phyloP scores from a whole-genome alignment of 495 filamentous ascomycete genomes.

The Copromyces sp. region DNA sequence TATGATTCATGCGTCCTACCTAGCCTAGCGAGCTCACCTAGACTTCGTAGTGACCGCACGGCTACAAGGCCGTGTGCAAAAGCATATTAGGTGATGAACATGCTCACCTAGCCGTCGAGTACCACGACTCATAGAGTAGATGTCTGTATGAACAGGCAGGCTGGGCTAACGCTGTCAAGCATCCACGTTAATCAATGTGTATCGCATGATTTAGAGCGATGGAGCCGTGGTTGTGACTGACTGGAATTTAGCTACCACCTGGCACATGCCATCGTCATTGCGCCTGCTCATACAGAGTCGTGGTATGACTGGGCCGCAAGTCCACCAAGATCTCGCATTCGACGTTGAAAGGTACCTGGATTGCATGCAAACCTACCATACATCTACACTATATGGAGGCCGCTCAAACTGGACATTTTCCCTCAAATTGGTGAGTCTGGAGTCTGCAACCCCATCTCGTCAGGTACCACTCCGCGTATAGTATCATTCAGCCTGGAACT shows the following conservation, averaged over 20 bases:
- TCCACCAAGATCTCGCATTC: background rate
- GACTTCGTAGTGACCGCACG: background rate
- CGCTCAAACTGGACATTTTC: background rate
- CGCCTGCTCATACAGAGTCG: background rate
- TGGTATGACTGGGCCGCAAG: background rate
- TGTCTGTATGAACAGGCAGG: background rate
- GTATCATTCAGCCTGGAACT: background rate
- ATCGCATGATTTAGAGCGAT: background rate
- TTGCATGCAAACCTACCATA: background rate
- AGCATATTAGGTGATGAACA: background rate
- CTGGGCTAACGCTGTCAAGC: background rate
- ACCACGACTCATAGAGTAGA: background rate
- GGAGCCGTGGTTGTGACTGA: background rate
- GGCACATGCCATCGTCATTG: background rate
- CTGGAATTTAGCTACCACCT: background rate
- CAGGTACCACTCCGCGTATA: background rate
- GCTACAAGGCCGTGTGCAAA: background rate
- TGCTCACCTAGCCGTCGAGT: background rate
- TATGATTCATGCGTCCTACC: conserved; percentile 16
- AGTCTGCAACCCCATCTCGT: background rate
- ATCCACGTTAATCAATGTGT: background rate
- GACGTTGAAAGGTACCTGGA: background rate
- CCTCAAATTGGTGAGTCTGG: background rate
- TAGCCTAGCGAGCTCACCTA: background rate
- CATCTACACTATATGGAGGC: background rate